phyloP scores from a whole-genome alignment of 225 moss, liverwort and hornwort genomes.

The Marchantia paleacea region DNA sequence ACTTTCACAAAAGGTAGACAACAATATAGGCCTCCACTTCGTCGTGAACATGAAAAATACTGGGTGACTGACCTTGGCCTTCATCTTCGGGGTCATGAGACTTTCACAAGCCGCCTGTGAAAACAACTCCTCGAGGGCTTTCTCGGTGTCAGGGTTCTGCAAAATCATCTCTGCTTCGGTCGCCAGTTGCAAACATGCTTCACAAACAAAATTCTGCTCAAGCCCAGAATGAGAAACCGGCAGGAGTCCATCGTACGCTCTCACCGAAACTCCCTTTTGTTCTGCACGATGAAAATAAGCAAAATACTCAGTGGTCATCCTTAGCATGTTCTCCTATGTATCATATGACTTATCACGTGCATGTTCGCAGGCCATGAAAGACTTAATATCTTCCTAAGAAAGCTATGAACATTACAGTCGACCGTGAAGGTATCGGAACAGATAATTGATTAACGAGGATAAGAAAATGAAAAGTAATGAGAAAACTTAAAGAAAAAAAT shows the following conservation, averaged over 20 bases:
- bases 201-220: constrained; percentile 38
- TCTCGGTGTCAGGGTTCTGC: constrained; percentile 58
- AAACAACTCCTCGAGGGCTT: constrained; percentile 38
- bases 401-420: too few species aligned
- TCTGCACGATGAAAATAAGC: constrained; percentile 7
- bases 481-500: too few species aligned
- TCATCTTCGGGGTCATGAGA: constrained; percentile 24
- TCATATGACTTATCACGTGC: too few species aligned
- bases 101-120: constrained; percentile 46
- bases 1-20: neutral
- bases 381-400: too few species aligned
- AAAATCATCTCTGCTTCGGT: constrained; percentile 56
- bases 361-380: too few species aligned
- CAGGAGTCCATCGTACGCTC: neutral
- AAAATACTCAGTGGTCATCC: too few species aligned
- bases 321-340: too few species aligned
- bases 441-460: too few species aligned
- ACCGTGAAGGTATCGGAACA: too few species aligned
- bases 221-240: neutral
- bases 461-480: too few species aligned
- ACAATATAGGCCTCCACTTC: too few species aligned
- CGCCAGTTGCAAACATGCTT: constrained; percentile 68
- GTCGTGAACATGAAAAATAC: neutral
- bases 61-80: constrained; percentile 22
- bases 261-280: neutral